Evolutionary conservation across 176 grass and related monocot species (phyloP).

Genomic region (Hordeum vulgare): MorexV3_pseudomolecules_assembly NC_058519.1:41052785-41053284

Average conservation of each 20-base stretch:
- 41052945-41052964: background rate
- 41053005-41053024: constrained; percentile 37
- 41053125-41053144: constrained; percentile 91
- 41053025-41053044: constrained; percentile 62
- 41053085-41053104: constrained; percentile 48
- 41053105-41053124: constrained; percentile 64
- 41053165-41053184: background rate
- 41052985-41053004: background rate
- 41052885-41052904: no score
- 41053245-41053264: constrained; percentile 78
- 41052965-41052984: background rate
- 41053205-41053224: background rate
- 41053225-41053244: constrained; percentile 62
- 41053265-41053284: constrained; percentile 51
- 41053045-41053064: constrained; percentile 54
- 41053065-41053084: constrained; percentile 45
- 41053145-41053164: constrained; percentile 66
- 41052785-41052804: background rate
- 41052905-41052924: no score
- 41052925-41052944: background rate
- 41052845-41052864: background rate
- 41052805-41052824: background rate
- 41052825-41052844: no score
- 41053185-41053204: background rate
- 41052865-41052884: no score